These are phyloP conservation scores for Colletotrichum sp. DNA, from an alignment of 2,329 filamentous ascomycete species.

Conservation along the genomic window DNA sequence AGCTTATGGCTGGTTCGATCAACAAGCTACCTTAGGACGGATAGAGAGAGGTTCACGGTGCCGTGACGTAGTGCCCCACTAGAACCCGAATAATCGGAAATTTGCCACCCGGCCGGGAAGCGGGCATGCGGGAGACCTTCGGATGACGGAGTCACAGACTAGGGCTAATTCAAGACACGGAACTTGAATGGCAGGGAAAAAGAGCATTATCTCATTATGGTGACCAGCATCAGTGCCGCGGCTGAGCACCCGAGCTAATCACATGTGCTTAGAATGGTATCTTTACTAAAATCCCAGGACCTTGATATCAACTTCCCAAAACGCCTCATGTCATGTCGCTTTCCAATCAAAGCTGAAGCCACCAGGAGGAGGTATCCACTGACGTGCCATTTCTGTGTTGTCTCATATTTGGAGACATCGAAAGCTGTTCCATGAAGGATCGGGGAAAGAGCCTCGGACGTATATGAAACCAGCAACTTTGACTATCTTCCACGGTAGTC, in stretches of 20 bases:
- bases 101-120: not conserved
- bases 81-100: not conserved
- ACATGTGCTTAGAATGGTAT: conserved; percentile 16
- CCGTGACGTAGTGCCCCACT: conserved; percentile 17
- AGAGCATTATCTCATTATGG: conserved; percentile 9
- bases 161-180: not conserved
- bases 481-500: conserved; percentile 63
- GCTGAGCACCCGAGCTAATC: not conserved
- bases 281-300: not conserved
- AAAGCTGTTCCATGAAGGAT: not conserved
- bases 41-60: not conserved
- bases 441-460: not conserved
- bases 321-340: not conserved
- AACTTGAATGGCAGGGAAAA: not conserved
- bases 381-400: not conserved
- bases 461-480: not conserved
- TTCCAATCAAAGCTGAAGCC: not conserved
- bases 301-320: not conserved
- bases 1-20: not conserved
- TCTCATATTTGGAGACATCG: not conserved
- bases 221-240: not conserved
- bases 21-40: not conserved
- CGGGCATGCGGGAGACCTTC: not conserved
- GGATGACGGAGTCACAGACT: not conserved
- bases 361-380: not conserved